A percentile compares a stretch with the other conserved stretches of the same genome.
phyloP scores from a whole-genome alignment of 2,329 filamentous ascomycete genomes.

The Cercospora sesami region DNA sequence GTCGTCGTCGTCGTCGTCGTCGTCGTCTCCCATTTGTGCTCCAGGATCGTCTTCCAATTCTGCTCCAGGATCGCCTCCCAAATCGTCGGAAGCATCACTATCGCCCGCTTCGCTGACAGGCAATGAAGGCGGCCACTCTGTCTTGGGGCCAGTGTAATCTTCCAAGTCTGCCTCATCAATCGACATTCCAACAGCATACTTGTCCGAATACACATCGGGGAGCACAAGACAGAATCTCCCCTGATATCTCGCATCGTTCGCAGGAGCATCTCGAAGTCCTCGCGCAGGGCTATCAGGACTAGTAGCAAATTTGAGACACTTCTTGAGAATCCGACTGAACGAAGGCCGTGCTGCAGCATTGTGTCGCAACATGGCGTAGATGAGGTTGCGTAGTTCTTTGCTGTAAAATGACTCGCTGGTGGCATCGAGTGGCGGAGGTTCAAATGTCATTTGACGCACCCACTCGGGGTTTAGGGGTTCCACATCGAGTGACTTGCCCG shows the following conservation, averaged over 20 bases:
- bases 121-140: background rate
- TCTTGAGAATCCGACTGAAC: constrained; percentile 1
- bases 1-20: background rate
- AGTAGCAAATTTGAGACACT: background rate
- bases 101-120: background rate
- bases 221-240: background rate
- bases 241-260: constrained; percentile 1
- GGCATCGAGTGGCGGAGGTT: constrained; percentile 5
- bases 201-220: background rate
- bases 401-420: background rate
- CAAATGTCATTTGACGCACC: background rate
- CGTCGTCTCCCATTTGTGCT: background rate
- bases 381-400: background rate
- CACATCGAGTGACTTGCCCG: background rate
- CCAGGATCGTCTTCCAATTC: background rate
- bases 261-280: constrained; percentile 7
- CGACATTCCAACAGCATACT: background rate
- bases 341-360: background rate
- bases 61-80: constrained; percentile 2
- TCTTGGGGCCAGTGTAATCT: background rate
- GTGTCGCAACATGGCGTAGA: background rate
- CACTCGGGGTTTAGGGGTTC: background rate
- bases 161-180: background rate
- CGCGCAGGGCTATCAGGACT: background rate
- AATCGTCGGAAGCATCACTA: background rate